Evolutionary conservation across 192 early-diverging fungal genomes (phyloP), one percentile per base, ranked within the genome.

Genomic region (Coemansia sp.): DNA sequence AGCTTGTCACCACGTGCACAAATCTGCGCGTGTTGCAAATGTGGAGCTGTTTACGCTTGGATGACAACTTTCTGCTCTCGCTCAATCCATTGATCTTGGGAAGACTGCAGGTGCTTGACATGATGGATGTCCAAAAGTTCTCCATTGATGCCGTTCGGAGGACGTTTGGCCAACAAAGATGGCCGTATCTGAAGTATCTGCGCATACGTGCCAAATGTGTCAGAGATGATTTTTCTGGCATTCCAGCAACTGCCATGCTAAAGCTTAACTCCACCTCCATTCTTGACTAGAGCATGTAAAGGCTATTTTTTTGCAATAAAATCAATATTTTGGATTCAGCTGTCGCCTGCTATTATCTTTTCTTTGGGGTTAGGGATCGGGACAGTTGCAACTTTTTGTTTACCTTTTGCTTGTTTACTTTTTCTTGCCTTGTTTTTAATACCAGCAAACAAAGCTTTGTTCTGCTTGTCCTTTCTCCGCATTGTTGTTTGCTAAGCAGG

Each of bases 51-150:
- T 64, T 79, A 0, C 72, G 76, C 5, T 65, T 84, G 40, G 81
- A 79, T 50, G 76, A 84, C 43, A 76, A 55, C 41, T 84, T 84
- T 46, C 32, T 84, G 60, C 68, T 72, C 8, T 77, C 81, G 38
- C 73, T 84, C 9, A 53, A 79, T 44, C 69, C 81, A 11, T 12
- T 48, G 12, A 40, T 73, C 25, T 68, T 84, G 54, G 59, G 63
- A 8, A 50, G 68, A 16, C 63, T 84, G 61, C 76, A 84, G 53
- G 81, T 84, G 12, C 70, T 84, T 20, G 81, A 84, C 61, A 72
- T 84, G 72, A 76, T 79, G 77, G 76, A 84, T 58, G 81, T 84
- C 43, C 77, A 76, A 75, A 76, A 68, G 76, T 84, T 84, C 58
- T 76, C 76, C 7, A 61, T 62, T 5, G 76, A 67, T 2, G 77